These are phyloP conservation scores for Gossypium aridum DNA, from an alignment of 441 rosid genomes.

Conservation along the genomic window DNA sequence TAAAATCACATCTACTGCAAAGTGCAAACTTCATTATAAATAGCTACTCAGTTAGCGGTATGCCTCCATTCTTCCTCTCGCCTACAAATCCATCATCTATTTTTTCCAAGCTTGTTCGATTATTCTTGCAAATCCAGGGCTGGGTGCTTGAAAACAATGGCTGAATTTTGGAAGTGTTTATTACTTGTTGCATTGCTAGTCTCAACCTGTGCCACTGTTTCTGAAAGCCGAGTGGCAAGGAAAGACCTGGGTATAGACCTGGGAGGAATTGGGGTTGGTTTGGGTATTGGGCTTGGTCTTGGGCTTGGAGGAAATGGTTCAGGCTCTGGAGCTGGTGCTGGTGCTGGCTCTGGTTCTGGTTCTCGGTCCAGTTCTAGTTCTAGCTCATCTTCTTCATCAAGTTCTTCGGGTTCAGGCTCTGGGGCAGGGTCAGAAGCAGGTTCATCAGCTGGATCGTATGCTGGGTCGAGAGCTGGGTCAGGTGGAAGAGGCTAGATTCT, in stretches of 20 bases:
- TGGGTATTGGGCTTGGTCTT: conserved; percentile 49
- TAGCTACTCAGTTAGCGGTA: not conserved
- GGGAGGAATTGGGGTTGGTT: conserved; percentile 46
- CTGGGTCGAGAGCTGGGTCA: conserved; percentile 67
- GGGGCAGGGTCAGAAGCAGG: conserved; percentile 55
- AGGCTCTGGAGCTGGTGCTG: conserved; percentile 34
- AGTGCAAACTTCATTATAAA: conserved; percentile 17
- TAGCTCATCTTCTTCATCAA: conserved; percentile 32
- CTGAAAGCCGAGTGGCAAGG: conserved; percentile 47
- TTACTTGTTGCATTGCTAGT: conserved; percentile 32
- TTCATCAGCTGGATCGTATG: conserved; percentile 63
- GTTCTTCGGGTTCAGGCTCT: conserved; percentile 18
- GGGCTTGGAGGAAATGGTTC: conserved; percentile 48
- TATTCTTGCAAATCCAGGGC: not conserved
- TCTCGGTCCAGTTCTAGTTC: conserved; percentile 30
- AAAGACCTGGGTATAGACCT: conserved; percentile 59
- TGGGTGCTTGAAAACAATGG: conserved; percentile 20
- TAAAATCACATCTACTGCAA: not conserved
- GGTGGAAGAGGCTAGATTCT: conserved; percentile 22
- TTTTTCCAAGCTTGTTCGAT: not conserved
- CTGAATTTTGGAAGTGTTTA: conserved; percentile 24
- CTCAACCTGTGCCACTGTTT: conserved; percentile 24
- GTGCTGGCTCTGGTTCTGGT: conserved; percentile 23
- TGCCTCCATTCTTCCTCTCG: not conserved
- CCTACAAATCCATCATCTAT: not conserved